These are phyloP conservation scores for Tricholoma flavovirens DNA, from an alignment of 768 basidiomycete genomes.

Conservation along the genomic window DNA sequence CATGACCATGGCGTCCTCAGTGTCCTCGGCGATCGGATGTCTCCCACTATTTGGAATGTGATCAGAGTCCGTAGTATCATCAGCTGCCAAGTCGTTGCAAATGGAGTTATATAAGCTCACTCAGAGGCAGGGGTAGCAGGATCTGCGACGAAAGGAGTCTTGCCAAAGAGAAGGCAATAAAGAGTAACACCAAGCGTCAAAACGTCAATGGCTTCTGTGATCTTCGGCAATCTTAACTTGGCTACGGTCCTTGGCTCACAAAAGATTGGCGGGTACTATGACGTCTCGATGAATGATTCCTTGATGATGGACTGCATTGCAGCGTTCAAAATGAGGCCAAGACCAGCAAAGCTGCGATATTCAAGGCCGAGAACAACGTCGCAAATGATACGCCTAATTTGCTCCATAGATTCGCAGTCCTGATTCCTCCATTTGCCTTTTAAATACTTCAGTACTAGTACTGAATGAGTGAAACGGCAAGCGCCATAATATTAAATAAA, in stretches of 20 bases:
- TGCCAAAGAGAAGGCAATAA: slow-evolving; percentile 89
- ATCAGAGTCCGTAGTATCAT: slow-evolving; percentile 69
- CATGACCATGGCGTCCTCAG: slow-evolving; percentile 59
- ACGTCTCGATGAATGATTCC: slow-evolving; percentile 99
- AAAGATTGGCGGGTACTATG: slow-evolving; percentile 95
- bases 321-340: slow-evolving; percentile 7
- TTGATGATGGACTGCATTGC: slow-evolving; percentile 78
- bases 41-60: slow-evolving; percentile 57
- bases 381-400: slow-evolving; percentile 82
- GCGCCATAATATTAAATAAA: background rate
- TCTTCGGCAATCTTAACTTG: slow-evolving; percentile 94
- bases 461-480: slow-evolving; percentile 2
- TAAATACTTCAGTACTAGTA: slow-evolving; percentile 96
- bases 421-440: slow-evolving; percentile 85
- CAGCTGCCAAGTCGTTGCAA: slow-evolving; percentile 68
- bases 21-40: slow-evolving; percentile 33
- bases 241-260: slow-evolving; percentile 81
- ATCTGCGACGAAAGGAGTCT: slow-evolving; percentile 59
- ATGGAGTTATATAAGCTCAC: slow-evolving; percentile 79
- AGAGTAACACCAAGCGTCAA: slow-evolving; percentile 98
- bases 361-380: slow-evolving; percentile 94
- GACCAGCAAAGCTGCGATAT: slow-evolving; percentile 53
- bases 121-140: slow-evolving; percentile 36
- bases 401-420: slow-evolving; percentile 62
- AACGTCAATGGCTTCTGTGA: slow-evolving; percentile 92